These are phyloP conservation scores for Ballota nigra DNA, from an alignment of 257 asterid genomes.

Conservation along the genomic window DNA sequence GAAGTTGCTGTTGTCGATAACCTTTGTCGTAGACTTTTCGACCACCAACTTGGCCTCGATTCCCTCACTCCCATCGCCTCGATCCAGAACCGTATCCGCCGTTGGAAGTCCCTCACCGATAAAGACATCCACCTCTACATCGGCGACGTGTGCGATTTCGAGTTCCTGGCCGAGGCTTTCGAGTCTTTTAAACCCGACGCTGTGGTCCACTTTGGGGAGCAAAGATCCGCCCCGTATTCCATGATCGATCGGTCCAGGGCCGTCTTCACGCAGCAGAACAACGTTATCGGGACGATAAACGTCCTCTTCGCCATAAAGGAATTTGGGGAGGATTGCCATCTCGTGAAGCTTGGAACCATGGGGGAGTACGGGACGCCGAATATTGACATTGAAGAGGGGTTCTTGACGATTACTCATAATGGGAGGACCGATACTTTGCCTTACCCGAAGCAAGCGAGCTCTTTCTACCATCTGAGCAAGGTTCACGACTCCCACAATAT, in stretches of 20 bases:
- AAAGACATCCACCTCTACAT: slow-evolving; percentile 67
- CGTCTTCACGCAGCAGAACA: slow-evolving; percentile 80
- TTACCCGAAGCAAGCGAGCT: slow-evolving; percentile 93
- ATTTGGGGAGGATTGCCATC: slow-evolving; percentile 84
- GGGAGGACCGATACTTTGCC: slow-evolving; percentile 95
- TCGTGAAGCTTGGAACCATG: slow-evolving; percentile 97
- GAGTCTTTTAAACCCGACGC: slow-evolving; percentile 80
- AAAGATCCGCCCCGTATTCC: slow-evolving; percentile 95
- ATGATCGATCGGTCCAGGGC: slow-evolving; percentile 97
- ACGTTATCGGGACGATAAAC: slow-evolving; percentile 86
- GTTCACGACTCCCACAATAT: slow-evolving; percentile 94
- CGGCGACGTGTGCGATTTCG: slow-evolving; percentile 92
- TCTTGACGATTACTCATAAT: slow-evolving; percentile 74
- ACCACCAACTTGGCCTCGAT: slow-evolving; percentile 88
- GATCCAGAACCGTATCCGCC: slow-evolving; percentile 70
- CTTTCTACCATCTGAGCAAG: slow-evolving; percentile 91
- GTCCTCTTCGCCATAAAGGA: slow-evolving; percentile 93
- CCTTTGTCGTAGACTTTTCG: slow-evolving; percentile 83
- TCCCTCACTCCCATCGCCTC: slow-evolving; percentile 92
- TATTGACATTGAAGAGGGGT: slow-evolving; percentile 97
- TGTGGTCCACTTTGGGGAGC: slow-evolving; percentile 95
- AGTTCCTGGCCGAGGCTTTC: slow-evolving; percentile 77
- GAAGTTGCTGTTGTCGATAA: slow-evolving; percentile 85
- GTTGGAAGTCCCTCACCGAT: slow-evolving; percentile 81
- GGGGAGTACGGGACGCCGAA: slow-evolving; percentile 99